Percentiles rank a stretch among this genome's conserved stretches.
Evolutionary conservation across 1,284 basidiomycete genomes (phyloP).

Genomic region (Xanthoconium separans): DNA sequence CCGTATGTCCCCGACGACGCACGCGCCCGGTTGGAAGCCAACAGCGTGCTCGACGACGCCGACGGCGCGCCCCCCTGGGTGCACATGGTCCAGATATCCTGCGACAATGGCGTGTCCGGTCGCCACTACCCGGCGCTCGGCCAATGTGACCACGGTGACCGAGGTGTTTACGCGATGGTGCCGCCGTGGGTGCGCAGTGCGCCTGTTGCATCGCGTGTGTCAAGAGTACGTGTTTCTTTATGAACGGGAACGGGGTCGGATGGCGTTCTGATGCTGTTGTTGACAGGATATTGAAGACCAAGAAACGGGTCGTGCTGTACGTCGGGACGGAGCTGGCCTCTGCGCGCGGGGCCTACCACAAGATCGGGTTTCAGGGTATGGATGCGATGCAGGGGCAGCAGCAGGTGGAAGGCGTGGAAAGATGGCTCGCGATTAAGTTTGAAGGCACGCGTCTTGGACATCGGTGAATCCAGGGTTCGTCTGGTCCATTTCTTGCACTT

Average conservation of each 20-base stretch:
- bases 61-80: slow-evolving; percentile 53
- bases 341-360: no score
- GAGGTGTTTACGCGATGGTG: slow-evolving; percentile 46
- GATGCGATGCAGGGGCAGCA: slow-evolving; percentile 6
- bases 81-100: slow-evolving; percentile 38
- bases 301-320: no score
- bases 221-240: no score
- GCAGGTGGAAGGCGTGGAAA: slow-evolving; percentile 15
- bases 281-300: no score
- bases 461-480: slow-evolving; percentile 7
- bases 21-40: slow-evolving; percentile 51
- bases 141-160: slow-evolving; percentile 44
- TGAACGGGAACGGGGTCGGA: no score
- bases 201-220: no score
- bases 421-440: slow-evolving; percentile 25
- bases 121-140: slow-evolving; percentile 47
- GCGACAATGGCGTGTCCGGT: slow-evolving; percentile 58
- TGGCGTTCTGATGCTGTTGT: no score
- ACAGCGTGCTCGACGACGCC: slow-evolving; percentile 45
- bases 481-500: no score
- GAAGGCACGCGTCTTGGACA: slow-evolving; percentile 12
- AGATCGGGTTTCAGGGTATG: slow-evolving; percentile 24
- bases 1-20: slow-evolving; percentile 53
- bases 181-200: no score
- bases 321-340: no score